Evolutionary conservation across 495 filamentous ascomycete species (phyloP).

Genomic region (Hypoxylon lenormandii): DNA sequence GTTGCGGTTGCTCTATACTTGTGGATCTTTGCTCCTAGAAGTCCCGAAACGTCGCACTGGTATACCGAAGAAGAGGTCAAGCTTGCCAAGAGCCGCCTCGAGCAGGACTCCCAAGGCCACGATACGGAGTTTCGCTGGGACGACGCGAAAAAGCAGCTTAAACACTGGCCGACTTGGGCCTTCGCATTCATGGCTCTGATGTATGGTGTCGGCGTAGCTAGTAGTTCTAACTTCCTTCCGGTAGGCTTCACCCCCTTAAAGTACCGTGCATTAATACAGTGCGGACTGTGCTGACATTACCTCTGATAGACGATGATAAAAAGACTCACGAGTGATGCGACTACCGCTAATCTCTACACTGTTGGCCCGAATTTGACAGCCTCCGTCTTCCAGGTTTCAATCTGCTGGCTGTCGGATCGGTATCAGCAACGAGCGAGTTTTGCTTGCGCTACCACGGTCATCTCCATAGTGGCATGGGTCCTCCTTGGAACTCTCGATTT

Average conservation of each 20-base stretch:
- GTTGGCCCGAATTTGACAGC: constrained; percentile 65
- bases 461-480: constrained; percentile 59
- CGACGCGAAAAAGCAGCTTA: constrained; percentile 34
- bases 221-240: constrained; percentile 52
- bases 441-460: constrained; percentile 61
- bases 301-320: constrained; percentile 44
- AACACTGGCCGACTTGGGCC: constrained; percentile 47
- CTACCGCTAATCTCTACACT: constrained; percentile 66
- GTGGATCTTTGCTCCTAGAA: constrained; percentile 27
- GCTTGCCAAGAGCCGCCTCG: constrained; percentile 28
- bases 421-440: constrained; percentile 59
- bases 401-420: constrained; percentile 63
- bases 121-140: constrained; percentile 46
- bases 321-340: constrained; percentile 57
- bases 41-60: constrained; percentile 27
- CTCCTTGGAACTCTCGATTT: constrained; percentile 35
- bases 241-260: neutral
- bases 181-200: constrained; percentile 47
- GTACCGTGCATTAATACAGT: neutral
- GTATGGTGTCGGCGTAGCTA: constrained; percentile 49
- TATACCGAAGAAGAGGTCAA: constrained; percentile 31
- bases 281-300: neutral
- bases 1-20: constrained; percentile 12
- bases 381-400: constrained; percentile 47
- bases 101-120: constrained; percentile 26